Evolutionary conservation across 192 early-diverging fungal species (phyloP), one percentile per base, ranked within the genome.

Genomic region (Umbelopsis vinacea): DNA sequence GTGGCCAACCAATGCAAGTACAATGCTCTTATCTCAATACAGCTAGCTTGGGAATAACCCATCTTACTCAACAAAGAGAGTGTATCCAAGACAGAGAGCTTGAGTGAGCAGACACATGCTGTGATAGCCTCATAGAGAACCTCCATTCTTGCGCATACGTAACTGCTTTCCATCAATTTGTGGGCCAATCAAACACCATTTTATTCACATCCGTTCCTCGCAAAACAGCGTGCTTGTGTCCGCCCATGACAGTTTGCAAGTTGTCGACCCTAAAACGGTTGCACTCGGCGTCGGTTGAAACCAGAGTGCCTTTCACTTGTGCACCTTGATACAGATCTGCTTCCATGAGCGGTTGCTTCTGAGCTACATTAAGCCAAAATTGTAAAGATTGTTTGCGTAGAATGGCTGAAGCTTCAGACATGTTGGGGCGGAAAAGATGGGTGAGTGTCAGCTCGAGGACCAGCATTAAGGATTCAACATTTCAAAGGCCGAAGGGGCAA

Each of bases 171-270:
- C 17, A 50, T 21, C 48, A n/a, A 21, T 17, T 19, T 50, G 4
- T 50, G 48, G 29, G 48, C 48, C 57, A 63, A 3, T 63, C 57
- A 7, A 63, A 7, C 19, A 29, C 57, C 35, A 86, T 55, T 4
- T 69, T 68, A 68, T 85, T 73, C 3, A 86, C 67, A 67, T 88
- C 87, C 26, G 53, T 72, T 14, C 85, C 85, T 14, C 87, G 81
- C 6, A 88, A 55, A 26, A 88, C 87, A 22, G 80, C 82, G 11
- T 82, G 79, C 5, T 85, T 75, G 66, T 86, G 85, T 8, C 76
- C 71, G 8, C 87, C 87, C 23, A 88, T 68, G 0, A 81, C 84
- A 5, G 85, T 81, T 63, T 86, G 70, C 60, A 86, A 67, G 22
- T 72, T 40, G 54, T 86, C 75, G 29, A 88, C 74, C 8, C 83